Conservation (phyloP, 192 early-diverging fungal species). For the Podila clonocystis region DNA sequence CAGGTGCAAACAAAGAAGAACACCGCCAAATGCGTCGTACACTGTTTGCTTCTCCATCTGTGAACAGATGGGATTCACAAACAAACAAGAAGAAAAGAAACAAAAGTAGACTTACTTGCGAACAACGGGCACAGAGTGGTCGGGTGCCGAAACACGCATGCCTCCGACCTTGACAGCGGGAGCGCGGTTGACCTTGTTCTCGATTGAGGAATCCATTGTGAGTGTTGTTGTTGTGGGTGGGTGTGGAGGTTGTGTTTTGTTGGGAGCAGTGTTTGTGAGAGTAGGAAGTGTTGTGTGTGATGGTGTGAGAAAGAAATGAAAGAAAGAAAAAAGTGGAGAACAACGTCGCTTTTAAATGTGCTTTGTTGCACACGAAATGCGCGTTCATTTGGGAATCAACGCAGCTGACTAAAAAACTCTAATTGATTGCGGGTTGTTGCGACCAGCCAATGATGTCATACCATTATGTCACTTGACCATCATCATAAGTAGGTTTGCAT, state of each 20-base stretch:
- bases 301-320: background rate
- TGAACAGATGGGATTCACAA: background rate
- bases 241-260: background rate
- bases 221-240: background rate
- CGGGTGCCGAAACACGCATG: slow-evolving; percentile 34
- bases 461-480: too few species aligned
- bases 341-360: too few species aligned
- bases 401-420: too few species aligned
- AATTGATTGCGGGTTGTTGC: too few species aligned
- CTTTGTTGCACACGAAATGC: too few species aligned
- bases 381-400: too few species aligned
- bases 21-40: background rate
- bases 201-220: slow-evolving; percentile 33
- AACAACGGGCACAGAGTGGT: slow-evolving; percentile 45
- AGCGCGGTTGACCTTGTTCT: slow-evolving; percentile 26
- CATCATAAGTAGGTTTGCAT: too few species aligned
- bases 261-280: background rate
- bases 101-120: slow-evolving; percentile 35
- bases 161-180: slow-evolving; percentile 45
- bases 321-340: background rate
- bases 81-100: background rate
- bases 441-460: too few species aligned
- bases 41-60: background rate
- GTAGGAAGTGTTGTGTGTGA: background rate
- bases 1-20: background rate